Conservation (phyloP, 495 filamentous ascomycete genomes). For the Platismatia glauca region DNA sequence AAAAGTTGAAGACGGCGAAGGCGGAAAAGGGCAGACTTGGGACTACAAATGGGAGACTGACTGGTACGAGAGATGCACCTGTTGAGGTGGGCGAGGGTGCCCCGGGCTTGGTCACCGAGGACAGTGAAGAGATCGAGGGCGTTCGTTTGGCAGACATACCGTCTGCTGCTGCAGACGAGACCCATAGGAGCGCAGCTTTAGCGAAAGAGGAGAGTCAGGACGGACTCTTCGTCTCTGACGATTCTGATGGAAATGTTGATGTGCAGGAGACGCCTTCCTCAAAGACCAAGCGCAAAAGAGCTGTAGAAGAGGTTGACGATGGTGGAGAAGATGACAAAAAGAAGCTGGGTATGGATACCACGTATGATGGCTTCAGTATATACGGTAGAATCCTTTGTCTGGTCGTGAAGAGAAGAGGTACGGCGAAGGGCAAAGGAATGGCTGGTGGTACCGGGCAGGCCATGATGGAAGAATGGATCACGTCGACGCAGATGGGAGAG, state of each 20-base stretch:
- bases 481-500: constrained; percentile 47
- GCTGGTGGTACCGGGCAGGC: constrained; percentile 49
- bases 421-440: constrained; percentile 26
- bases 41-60: constrained; percentile 45
- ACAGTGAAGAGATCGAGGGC: constrained; percentile 35
- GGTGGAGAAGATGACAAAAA: constrained; percentile 70
- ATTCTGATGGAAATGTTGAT: constrained; percentile 24
- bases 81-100: constrained; percentile 39
- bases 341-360: constrained; percentile 72
- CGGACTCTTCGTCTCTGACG: constrained; percentile 14
- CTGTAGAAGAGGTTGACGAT: constrained; percentile 30
- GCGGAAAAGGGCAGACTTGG: constrained; percentile 43
- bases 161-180: constrained; percentile 19
- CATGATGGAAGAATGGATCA: constrained; percentile 91
- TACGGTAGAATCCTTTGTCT: constrained; percentile 86
- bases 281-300: constrained; percentile 23
- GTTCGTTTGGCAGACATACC: constrained; percentile 35
- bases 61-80: constrained; percentile 35
- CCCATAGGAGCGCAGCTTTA: constrained; percentile 20
- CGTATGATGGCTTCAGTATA: constrained; percentile 92
- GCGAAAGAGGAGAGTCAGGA: constrained; percentile 34
- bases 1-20: constrained; percentile 67
- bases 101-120: constrained; percentile 23
- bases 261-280: constrained; percentile 79
- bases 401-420: constrained; percentile 68